These are phyloP conservation scores for Fomitopsis pinicola DNA, from an alignment of 1,284 basidiomycete species.

Conservation along the genomic window DNA sequence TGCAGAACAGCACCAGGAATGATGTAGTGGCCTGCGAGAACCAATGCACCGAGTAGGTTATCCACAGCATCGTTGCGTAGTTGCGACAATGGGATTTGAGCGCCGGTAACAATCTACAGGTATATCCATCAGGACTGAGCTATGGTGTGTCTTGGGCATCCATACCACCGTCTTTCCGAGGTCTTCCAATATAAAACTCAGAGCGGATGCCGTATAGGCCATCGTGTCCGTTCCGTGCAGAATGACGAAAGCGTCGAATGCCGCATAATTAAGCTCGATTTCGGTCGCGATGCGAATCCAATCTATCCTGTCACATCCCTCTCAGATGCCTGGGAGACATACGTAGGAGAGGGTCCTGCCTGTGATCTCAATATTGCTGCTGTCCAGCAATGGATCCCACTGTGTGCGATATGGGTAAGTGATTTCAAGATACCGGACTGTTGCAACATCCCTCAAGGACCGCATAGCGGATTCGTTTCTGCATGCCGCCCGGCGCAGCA, in stretches of 20 bases:
- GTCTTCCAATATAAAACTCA: slow-evolving; percentile 88
- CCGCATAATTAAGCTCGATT: slow-evolving; percentile 83
- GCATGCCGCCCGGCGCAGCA: slow-evolving; percentile 53
- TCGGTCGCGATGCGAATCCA: slow-evolving; percentile 89
- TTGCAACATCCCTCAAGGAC: slow-evolving; percentile 63
- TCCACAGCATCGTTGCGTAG: slow-evolving; percentile 88
- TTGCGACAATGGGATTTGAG: slow-evolving; percentile 89
- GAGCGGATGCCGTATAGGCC: slow-evolving; percentile 83
- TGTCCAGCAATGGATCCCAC: slow-evolving; percentile 87
- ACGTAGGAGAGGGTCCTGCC: slow-evolving; percentile 34
- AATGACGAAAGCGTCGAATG: slow-evolving; percentile 87
- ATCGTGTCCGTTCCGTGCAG: slow-evolving; percentile 95
- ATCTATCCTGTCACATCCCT: slow-evolving; percentile 41
- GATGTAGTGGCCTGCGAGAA: slow-evolving; percentile 85
- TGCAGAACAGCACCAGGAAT: slow-evolving; percentile 64
- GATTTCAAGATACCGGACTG: neutral
- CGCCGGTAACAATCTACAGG: slow-evolving; percentile 78
- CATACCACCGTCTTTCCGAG: slow-evolving; percentile 81
- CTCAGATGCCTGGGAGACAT: neutral
- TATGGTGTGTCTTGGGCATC: neutral
- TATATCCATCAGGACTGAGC: neutral
- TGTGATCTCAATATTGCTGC: slow-evolving; percentile 80
- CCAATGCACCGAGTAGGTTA: slow-evolving; percentile 83
- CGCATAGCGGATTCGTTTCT: slow-evolving; percentile 75
- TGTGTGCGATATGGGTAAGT: slow-evolving; percentile 23